Evolutionary conservation across 805 yeast genomes (phyloP).

Genomic region (Sporopachydermia quercuum): DNA sequence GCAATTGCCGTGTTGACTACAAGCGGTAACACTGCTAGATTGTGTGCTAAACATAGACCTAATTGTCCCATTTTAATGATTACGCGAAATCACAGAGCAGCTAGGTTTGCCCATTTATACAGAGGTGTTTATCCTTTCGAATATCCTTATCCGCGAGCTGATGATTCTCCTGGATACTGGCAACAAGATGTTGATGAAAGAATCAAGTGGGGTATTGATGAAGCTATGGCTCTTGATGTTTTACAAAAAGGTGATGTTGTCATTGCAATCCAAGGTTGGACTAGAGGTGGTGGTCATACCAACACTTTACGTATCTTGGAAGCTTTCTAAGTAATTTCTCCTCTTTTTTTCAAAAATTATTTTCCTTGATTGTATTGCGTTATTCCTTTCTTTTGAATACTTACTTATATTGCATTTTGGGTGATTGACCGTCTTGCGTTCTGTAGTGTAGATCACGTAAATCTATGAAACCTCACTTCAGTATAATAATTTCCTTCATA

Average conservation of each 20-base stretch:
- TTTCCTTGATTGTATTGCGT: neutral
- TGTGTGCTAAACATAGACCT: slow-evolving; percentile 95
- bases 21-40: slow-evolving; percentile 89
- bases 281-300: slow-evolving; percentile 97
- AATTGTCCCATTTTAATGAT: slow-evolving; percentile 95
- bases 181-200: slow-evolving; percentile 91
- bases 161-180: slow-evolving; percentile 57
- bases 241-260: slow-evolving; percentile 76
- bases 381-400: neutral
- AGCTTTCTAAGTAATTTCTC: slow-evolving; percentile 31
- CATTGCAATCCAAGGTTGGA: slow-evolving; percentile 97
- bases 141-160: slow-evolving; percentile 43
- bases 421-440: slow-evolving; percentile 12
- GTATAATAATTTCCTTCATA: no score
- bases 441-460: no score
- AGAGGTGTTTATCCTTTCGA: slow-evolving; percentile 98
- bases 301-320: slow-evolving; percentile 89
- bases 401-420: no score
- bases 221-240: slow-evolving; percentile 79
- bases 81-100: slow-evolving; percentile 86
- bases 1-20: slow-evolving; percentile 95
- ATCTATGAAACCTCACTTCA: no score
- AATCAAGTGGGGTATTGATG: slow-evolving; percentile 81
- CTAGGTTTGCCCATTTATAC: slow-evolving; percentile 91
- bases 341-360: no score